Base-by-base conservation (phyloP, 768 basidiomycete species). In the Hypsizygus marmoreus region DNA sequence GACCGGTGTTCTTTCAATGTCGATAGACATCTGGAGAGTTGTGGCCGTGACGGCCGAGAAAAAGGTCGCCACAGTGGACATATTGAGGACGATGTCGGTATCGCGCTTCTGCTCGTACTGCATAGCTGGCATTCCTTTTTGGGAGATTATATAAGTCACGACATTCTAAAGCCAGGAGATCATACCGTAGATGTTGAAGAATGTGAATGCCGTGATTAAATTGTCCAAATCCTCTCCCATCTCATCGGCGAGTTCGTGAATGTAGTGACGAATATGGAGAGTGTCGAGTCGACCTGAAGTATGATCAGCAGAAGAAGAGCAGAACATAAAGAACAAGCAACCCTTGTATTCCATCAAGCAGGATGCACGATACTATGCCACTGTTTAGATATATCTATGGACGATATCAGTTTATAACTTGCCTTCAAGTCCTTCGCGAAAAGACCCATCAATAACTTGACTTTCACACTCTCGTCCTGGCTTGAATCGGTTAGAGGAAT, bases 21-120 rank as follows among this genome's bases (percentile, higher is more conserved):
- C 40, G 34, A 45, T 19, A 10, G 57, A 55, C 14, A 49, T 54
- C 40, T 57, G 53, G 13, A 63, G 42, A 10, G 33, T 58, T 6
- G 54, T 58, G 16, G 61, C 63, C 7, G 62, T 63, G 12, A 65
- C 65, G 4, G 57, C 63, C 0, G 65, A 65, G 45, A 66, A 65
- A 38, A 66, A 62, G 8, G 60, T 63, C 1, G 62, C 51, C 4
- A 56, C 47, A 4, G 60, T 57, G 2, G 55, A 50, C 14, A 63
- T 30, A 14, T 46, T 55, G 6, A 48, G 24, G 20, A 54, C 22
- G 10, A 43, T 37, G 12, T 54, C 52, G 8, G 43, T 46, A 14
- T 46, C 45, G 4, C 55, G 52, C 25, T 16, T 41, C 20, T 56
- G 57, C 30, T 59, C 55, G 16, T 56, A 56, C 26, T 48, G 55